Conservation (phyloP, 805 yeast genomes). For the Saccharomyces jurei region DNA sequence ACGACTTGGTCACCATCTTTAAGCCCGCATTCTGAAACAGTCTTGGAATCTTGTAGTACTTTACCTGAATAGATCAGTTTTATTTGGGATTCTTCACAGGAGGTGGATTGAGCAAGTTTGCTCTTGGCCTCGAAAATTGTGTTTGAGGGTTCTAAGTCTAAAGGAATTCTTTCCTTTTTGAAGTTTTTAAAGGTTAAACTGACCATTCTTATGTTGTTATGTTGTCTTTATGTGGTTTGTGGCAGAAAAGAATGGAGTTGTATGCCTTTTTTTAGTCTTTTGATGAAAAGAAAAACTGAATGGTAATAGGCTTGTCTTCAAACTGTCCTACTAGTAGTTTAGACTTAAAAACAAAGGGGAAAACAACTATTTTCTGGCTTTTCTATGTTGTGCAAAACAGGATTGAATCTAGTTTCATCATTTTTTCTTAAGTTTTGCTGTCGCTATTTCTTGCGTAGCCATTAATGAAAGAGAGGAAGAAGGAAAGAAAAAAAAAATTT, state of each 20-base stretch:
- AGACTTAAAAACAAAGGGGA: neutral
- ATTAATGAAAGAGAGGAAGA: neutral
- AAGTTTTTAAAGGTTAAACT: conserved; percentile 63
- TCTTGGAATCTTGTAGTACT: conserved; percentile 76
- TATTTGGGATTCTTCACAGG: conserved; percentile 63
- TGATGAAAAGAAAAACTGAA: neutral
- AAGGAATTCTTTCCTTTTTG: conserved; percentile 77
- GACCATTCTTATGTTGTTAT: conserved; percentile 11
- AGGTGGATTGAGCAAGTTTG: conserved; percentile 58
- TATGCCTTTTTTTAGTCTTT: neutral
- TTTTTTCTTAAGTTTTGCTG: neutral
- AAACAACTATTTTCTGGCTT: neutral
- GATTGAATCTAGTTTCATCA: neutral
- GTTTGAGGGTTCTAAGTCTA: conserved; percentile 65
- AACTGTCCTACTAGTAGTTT: neutral
- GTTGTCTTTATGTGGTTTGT: neutral
- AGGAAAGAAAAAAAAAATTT: neutral
- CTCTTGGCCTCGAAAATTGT: conserved; percentile 67
- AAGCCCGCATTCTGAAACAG: conserved; percentile 62
- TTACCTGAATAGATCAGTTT: conserved; percentile 91
- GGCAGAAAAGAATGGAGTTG: neutral
- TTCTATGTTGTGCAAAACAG: neutral
- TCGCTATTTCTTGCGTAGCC: neutral
- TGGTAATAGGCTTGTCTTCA: neutral
- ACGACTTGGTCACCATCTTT: conserved; percentile 83